These are phyloP conservation scores for Aureobasidium zeae DNA, from an alignment of 2,329 filamentous ascomycete genomes.

Conservation along the genomic window DNA sequence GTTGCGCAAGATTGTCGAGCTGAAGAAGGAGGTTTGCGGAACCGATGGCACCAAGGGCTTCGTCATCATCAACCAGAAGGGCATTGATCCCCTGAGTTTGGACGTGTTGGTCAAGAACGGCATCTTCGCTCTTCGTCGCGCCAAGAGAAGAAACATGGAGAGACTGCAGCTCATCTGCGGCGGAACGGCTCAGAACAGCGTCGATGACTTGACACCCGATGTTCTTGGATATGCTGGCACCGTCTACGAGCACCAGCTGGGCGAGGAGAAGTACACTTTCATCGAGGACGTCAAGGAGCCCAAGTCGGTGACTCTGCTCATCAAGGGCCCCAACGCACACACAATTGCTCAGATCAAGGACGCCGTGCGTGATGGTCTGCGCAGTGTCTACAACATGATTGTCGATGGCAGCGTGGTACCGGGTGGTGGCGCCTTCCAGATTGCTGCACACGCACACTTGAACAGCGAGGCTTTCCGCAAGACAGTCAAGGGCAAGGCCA, in stretches of 20 bases:
- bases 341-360: constrained; percentile 96
- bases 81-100: constrained; percentile 90
- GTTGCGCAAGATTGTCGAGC: constrained; percentile 90
- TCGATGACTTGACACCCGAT: constrained; percentile 81
- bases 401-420: constrained; percentile 95
- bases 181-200: constrained; percentile 86
- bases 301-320: constrained; percentile 93
- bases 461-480: constrained; percentile 79
- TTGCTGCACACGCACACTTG: constrained; percentile 80
- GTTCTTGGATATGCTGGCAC: constrained; percentile 90
- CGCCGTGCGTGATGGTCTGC: constrained; percentile 85
- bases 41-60: constrained; percentile 90
- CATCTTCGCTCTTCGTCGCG: constrained; percentile 85
- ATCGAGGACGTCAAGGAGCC: constrained; percentile 97
- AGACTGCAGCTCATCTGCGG: constrained; percentile 90
- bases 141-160: constrained; percentile 99
- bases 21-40: constrained; percentile 96
- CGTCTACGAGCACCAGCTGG: constrained; percentile 94
- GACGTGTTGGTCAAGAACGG: constrained; percentile 97
- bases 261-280: constrained; percentile 99
- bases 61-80: constrained; percentile 98
- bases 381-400: constrained; percentile 98
- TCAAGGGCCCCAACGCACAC: constrained; percentile 95
- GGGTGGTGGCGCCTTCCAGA: constrained; percentile 89
- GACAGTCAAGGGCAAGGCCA: constrained; percentile 94